These are phyloP conservation scores for Xylariaceae sp. DNA, from an alignment of 2,329 filamentous ascomycete species.

Conservation along the genomic window DNA sequence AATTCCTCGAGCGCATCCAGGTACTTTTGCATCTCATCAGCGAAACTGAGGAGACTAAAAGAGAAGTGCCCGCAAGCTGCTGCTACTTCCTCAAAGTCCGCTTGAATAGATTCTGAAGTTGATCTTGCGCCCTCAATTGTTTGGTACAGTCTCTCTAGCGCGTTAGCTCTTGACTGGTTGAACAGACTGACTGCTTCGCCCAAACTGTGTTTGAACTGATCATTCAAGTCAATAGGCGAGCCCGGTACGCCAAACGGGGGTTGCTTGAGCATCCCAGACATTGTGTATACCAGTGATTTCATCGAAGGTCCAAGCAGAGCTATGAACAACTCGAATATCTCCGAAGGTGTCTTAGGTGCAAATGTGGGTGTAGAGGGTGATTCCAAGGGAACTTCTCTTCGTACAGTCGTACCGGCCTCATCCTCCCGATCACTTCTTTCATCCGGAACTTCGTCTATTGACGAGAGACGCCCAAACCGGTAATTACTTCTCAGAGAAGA, in stretches of 20 bases:
- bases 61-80: constrained; percentile 97
- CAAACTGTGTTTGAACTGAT: constrained; percentile 74
- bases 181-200: constrained; percentile 76
- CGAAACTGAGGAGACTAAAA: constrained; percentile 85
- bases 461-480: constrained; percentile 44
- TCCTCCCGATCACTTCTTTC: constrained; percentile 48
- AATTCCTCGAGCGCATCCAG: constrained; percentile 80
- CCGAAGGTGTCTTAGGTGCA: constrained; percentile 55
- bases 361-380: constrained; percentile 27
- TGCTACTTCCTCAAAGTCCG: constrained; percentile 93
- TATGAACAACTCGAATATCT: constrained; percentile 92
- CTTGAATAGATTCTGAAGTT: constrained; percentile 69
- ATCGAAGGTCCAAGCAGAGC: constrained; percentile 84
- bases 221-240: constrained; percentile 67
- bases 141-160: constrained; percentile 73
- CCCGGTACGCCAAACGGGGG: constrained; percentile 71
- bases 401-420: constrained; percentile 18
- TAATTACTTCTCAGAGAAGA: constrained; percentile 34
- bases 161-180: constrained; percentile 65
- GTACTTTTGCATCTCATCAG: constrained; percentile 80
- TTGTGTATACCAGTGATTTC: constrained; percentile 88
- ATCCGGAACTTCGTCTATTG: constrained; percentile 58
- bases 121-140: constrained; percentile 67
- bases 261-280: constrained; percentile 83
- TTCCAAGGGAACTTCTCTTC: constrained; percentile 9